Evolutionary conservation across 2,329 filamentous ascomycete genomes (phyloP).

Genomic region (Kalaharituber pfeilii): DNA sequence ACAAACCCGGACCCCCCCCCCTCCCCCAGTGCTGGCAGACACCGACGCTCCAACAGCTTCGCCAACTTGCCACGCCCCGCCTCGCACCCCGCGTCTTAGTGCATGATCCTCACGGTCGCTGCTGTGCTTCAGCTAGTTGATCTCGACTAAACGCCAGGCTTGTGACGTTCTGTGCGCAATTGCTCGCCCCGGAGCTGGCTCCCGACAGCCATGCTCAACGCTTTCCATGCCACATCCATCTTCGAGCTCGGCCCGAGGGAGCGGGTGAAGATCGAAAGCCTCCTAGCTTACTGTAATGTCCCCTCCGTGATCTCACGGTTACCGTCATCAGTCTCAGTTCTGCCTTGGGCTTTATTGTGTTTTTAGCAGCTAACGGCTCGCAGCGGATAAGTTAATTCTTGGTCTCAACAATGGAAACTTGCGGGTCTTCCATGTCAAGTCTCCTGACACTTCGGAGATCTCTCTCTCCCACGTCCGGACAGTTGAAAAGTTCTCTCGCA

Average conservation of each 20-base stretch:
- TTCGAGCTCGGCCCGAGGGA: constrained; percentile 92
- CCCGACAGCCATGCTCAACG: constrained; percentile 87
- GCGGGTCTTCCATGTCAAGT: constrained; percentile 77
- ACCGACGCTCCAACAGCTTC: too few relatives aligned
- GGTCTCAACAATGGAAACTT: constrained; percentile 79
- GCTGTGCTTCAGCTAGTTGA: too few relatives aligned
- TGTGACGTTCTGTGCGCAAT: too few relatives aligned
- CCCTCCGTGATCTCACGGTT: constrained; percentile 1
- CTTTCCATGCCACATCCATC: constrained; percentile 88
- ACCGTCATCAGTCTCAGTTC: too few relatives aligned
- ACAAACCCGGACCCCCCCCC: too few relatives aligned
- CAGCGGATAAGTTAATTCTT: constrained; percentile 77
- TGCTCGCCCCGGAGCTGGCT: too few relatives aligned
- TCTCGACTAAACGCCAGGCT: too few relatives aligned
- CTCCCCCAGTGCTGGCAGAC: too few relatives aligned
- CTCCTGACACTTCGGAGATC: constrained; percentile 24
- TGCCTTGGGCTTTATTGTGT: neutral
- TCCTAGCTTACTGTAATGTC: constrained; percentile 63
- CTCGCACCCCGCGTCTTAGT: too few relatives aligned
- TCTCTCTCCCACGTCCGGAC: constrained; percentile 74
- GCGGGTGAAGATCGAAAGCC: constrained; percentile 93
- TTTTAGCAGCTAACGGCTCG: constrained; percentile 12
- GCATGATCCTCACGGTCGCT: too few relatives aligned
- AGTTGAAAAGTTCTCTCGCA: constrained; percentile 80
- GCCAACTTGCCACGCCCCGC: too few relatives aligned